These are phyloP conservation scores for Myrmaecium sp. DNA, from an alignment of 2,329 filamentous ascomycete species.

Conservation along the genomic window DNA sequence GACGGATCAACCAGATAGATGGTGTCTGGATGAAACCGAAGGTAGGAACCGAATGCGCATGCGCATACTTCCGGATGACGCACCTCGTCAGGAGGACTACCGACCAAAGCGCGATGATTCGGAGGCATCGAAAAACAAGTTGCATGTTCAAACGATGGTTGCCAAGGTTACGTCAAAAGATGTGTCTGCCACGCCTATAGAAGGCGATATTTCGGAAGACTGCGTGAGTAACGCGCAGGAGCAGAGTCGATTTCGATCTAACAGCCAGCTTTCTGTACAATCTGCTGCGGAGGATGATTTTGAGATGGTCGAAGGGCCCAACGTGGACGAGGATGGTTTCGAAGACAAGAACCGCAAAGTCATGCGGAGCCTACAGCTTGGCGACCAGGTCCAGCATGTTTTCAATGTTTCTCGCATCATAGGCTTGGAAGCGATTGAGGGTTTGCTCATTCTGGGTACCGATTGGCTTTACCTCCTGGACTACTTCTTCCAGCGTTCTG, in stretches of 20 bases:
- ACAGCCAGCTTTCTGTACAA: slow-evolving; percentile 24
- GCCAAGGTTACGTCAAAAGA: slow-evolving; percentile 12
- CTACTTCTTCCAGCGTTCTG: slow-evolving; percentile 85
- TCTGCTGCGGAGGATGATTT: slow-evolving; percentile 68
- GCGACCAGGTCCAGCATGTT: slow-evolving; percentile 82
- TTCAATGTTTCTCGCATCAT: slow-evolving; percentile 93
- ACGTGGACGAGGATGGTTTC: slow-evolving; percentile 67
- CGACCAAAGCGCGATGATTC: slow-evolving; percentile 68
- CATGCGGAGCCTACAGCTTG: slow-evolving; percentile 79
- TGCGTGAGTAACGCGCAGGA: too few species aligned
- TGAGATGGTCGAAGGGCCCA: slow-evolving; percentile 86
- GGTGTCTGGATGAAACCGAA: slow-evolving; percentile 91
- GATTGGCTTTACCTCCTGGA: slow-evolving; percentile 88
- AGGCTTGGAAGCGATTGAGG: slow-evolving; percentile 84
- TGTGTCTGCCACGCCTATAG: slow-evolving; percentile 6
- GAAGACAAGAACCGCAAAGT: slow-evolving; percentile 98
- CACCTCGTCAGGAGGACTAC: slow-evolving; percentile 52
- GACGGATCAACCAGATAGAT: slow-evolving; percentile 47
- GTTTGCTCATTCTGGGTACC: slow-evolving; percentile 82
- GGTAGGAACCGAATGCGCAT: slow-evolving; percentile 89
- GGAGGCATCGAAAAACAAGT: slow-evolving; percentile 28
- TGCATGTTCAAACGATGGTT: slow-evolving; percentile 30
- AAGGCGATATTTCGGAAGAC: slow-evolving; percentile 14
- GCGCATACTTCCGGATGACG: slow-evolving; percentile 64
- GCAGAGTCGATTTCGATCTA: slow-evolving; percentile 18